These are phyloP conservation scores for Phytopythium montanum DNA, from an alignment of 352 stramenopile species.

Conservation along the genomic window DNA sequence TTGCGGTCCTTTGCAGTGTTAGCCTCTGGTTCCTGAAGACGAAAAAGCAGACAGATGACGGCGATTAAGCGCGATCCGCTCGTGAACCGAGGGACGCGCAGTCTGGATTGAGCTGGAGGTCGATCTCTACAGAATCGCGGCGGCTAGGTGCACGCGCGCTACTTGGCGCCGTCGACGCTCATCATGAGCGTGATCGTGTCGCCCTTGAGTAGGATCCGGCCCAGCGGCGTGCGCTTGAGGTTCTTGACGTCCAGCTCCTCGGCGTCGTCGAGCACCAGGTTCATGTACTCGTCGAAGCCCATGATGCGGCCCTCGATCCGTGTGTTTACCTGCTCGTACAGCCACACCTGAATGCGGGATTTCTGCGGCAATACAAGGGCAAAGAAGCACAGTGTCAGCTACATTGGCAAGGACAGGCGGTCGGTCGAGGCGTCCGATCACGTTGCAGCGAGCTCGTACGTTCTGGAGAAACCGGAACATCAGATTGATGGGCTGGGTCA, in stretches of 20 bases:
- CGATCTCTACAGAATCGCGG: background rate
- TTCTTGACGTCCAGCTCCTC: constrained; percentile 96
- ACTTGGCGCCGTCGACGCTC: constrained; percentile 61
- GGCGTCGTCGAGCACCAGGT: constrained; percentile 98
- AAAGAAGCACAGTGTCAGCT: background rate
- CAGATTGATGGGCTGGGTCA: constrained; percentile 99
- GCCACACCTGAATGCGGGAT: constrained; percentile 97
- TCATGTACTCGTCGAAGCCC: constrained; percentile 99
- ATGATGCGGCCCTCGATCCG: constrained; percentile 99
- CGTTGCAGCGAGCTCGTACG: constrained; percentile 37
- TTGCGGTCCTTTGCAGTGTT: too few species aligned
- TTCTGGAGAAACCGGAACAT: constrained; percentile 99
- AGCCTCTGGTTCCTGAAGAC: too few species aligned
- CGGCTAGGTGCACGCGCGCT: constrained; percentile 19
- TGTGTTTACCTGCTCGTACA: constrained; percentile 99
- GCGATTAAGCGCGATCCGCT: background rate
- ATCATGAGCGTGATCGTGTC: constrained; percentile 99
- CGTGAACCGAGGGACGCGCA: background rate
- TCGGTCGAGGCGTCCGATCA: too few species aligned
- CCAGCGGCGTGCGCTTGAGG: constrained; percentile 91
- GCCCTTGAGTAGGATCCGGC: constrained; percentile 99
- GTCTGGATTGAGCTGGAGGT: background rate
- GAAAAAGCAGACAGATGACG: background rate
- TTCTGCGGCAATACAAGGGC: constrained; percentile 55
- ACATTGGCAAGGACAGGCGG: background rate